Evolutionary conservation across 148 eudicot genomes (phyloP), one percentile per base, ranked within the genome.

Genomic region (Pharnaceum exiguum): DNA sequence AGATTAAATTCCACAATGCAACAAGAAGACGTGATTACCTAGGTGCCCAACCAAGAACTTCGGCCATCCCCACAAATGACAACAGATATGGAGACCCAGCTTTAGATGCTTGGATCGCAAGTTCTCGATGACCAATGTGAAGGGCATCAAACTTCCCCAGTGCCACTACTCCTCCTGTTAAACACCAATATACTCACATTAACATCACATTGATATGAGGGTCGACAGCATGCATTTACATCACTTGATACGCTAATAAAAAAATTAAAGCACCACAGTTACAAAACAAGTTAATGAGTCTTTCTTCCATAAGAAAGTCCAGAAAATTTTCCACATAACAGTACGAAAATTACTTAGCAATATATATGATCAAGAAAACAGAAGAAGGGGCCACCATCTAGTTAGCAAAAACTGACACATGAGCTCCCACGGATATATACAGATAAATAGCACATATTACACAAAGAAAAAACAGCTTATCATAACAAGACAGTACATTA

Each of bases 141-240:
- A 93, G 85, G 59, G 99, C 99, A 68, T 93, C 99, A 74, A 93
- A 93, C 85, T 93, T 93, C 47, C 99, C 99, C 67, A 89, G 72
- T 32, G 99, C 96, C 31, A 93, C 96, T 62, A 89, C 72, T 35
- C 96, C 96, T 60, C 99, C 99, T 93, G 66, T 49, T 46, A 45
- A 61, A 25, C 19, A 39, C 40, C 27, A 27, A 68, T 2, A n/a
- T 22, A 30, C 22, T 3, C 13, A 28, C 50, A 7, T 38, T 27
- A 40, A 33, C n/a, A 61, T 29, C 42, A 52, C 27, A 53, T 9
- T 29, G 10, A 27, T n/a, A n/a, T n/a, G n/a, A n/a, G n/a, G n/a
- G n/a, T n/a, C 10, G 46, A 44, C 31, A 30, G 47, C 47, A 38
- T 11, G 31, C 18, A 50, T 22, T n/a, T 9, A 35, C 12, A 19